A percentile compares a stretch with the other conserved stretches of the same genome.
phyloP scores from a whole-genome alignment of 495 filamentous ascomycete genomes.

The Aspergillus steynii region DNA sequence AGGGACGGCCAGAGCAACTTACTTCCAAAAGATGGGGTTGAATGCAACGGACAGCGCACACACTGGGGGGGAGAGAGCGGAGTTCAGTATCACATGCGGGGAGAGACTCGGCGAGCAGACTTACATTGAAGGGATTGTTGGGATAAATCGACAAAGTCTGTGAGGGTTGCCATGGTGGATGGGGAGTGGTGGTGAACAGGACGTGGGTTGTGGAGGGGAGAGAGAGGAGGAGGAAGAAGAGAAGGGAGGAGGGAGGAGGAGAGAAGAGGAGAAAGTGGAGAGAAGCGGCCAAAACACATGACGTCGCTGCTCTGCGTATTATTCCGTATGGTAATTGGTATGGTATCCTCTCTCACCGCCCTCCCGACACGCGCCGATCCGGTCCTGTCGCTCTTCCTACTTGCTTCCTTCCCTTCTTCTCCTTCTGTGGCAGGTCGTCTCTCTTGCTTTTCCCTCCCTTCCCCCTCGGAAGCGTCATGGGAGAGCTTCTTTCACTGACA shows the following conservation, averaged over 20 bases:
- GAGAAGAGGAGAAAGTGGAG: slow-evolving; percentile 5
- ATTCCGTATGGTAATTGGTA: not conserved
- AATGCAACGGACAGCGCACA: slow-evolving; percentile 53
- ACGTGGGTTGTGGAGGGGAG: slow-evolving; percentile 4
- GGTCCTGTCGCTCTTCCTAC: not conserved
- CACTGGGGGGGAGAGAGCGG: slow-evolving; percentile 27
- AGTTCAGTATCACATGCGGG: slow-evolving; percentile 41
- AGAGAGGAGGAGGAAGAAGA: slow-evolving; percentile 11
- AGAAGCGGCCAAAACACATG: slow-evolving; percentile 18
- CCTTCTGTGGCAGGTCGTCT: slow-evolving; percentile 4
- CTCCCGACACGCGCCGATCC: not conserved
- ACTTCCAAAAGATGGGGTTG: slow-evolving; percentile 62
- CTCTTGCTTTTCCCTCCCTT: not conserved
- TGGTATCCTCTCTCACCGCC: not conserved
- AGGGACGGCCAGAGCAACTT: slow-evolving; percentile 21
- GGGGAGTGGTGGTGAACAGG: slow-evolving; percentile 3
- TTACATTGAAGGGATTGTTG: slow-evolving; percentile 46
- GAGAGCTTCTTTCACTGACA: slow-evolving; percentile 21
- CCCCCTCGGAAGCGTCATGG: slow-evolving; percentile 31
- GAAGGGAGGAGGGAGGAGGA: slow-evolving; percentile 11
- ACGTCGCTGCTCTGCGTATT: slow-evolving; percentile 10
- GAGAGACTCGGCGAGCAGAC: slow-evolving; percentile 11
- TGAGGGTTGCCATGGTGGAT: slow-evolving; percentile 37
- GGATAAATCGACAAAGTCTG: slow-evolving; percentile 47
- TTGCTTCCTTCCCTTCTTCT: no score